Percentiles rank a stretch among this genome's conserved stretches.
Conservation (phyloP, 257 asterid genomes). For the Fraxinus anomala region DNA sequence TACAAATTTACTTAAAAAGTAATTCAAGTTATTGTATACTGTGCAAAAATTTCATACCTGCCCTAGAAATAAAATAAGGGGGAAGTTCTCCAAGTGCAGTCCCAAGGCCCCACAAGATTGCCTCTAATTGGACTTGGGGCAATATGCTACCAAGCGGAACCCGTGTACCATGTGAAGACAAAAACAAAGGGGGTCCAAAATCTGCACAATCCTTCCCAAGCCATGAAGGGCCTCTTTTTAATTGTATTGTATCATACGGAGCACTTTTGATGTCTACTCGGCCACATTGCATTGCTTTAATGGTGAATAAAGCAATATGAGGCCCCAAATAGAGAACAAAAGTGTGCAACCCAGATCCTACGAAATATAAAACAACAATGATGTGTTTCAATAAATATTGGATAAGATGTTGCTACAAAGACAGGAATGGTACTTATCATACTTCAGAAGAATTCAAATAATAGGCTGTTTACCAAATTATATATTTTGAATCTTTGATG, state of each 20-base stretch:
- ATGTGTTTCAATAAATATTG: constrained; percentile 13
- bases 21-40: background rate
- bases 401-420: background rate
- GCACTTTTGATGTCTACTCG: constrained; percentile 87
- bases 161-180: constrained; percentile 54
- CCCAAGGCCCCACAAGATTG: constrained; percentile 88
- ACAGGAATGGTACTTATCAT: background rate
- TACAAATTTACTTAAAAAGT: background rate
- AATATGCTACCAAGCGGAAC: constrained; percentile 81
- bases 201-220: constrained; percentile 80
- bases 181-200: constrained; percentile 73
- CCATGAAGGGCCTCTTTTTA: constrained; percentile 75
- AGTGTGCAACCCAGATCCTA: constrained; percentile 97
- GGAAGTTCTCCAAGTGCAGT: constrained; percentile 98
- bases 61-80: constrained; percentile 95
- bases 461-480: background rate
- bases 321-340: constrained; percentile 95
- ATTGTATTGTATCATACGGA: constrained; percentile 87
- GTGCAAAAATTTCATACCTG: constrained; percentile 48
- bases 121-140: constrained; percentile 92
- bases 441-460: background rate
- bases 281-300: constrained; percentile 86
- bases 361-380: constrained; percentile 11
- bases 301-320: constrained; percentile 82
- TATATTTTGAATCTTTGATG: background rate